Percentiles rank a stretch among this genome's conserved stretches.
phyloP scores from a whole-genome alignment of 208 protist genomes.

The Giardia duodenalis region DNA sequence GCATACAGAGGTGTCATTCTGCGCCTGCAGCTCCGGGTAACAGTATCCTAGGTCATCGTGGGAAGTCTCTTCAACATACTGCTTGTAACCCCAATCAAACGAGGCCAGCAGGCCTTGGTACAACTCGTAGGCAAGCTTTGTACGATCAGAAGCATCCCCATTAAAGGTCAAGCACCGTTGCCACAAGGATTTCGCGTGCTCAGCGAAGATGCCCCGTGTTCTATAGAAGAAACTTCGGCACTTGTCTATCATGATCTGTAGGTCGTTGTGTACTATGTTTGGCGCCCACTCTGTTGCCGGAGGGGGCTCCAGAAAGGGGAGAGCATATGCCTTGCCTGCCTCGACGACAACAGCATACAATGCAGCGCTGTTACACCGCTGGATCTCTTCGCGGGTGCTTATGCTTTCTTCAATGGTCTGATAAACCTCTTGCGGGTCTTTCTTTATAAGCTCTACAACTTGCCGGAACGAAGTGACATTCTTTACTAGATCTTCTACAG shows the following conservation, averaged over 20 bases:
- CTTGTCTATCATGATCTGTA: neutral
- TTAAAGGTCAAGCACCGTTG: constrained; percentile 21
- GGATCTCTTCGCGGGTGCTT: neutral
- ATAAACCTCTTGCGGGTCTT: neutral
- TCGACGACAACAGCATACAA: neutral
- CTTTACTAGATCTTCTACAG: neutral
- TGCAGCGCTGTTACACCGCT: neutral
- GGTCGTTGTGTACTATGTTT: constrained; percentile 15
- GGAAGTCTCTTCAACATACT: neutral
- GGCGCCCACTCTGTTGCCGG: neutral
- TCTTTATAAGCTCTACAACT: neutral
- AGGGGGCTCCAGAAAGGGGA: neutral
- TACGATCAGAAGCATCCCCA: neutral
- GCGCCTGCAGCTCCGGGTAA: neutral
- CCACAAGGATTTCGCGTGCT: neutral
- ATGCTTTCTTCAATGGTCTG: neutral
- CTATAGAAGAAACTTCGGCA: neutral
- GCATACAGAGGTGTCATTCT: too few relatives aligned
- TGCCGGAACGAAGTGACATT: neutral
- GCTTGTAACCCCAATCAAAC: neutral
- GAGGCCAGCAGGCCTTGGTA: neutral
- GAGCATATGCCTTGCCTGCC: neutral
- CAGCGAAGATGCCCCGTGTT: neutral
- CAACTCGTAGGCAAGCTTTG: neutral
- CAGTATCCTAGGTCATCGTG: neutral